Base-by-base conservation (phyloP, 805 yeast genomes). In the Sugiyamaella floridensis region DNA sequence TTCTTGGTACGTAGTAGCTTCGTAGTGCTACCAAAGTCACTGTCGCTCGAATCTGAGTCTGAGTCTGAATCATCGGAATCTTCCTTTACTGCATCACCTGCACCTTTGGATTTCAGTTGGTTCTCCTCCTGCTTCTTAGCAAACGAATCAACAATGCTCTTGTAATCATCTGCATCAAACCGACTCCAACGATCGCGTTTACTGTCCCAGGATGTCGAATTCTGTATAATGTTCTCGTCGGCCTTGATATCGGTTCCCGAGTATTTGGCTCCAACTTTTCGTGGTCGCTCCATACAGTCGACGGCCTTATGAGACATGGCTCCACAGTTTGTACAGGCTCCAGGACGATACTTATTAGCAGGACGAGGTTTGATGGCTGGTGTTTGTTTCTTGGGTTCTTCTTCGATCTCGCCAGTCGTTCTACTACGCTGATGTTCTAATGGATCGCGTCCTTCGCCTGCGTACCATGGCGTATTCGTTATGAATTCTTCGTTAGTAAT, bases 141-240 rank as follows among this genome's bases (percentile, higher is more conserved):
- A 47, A 57, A 48, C 19, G 57, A 55, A 56, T 70, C 71, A 58
- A 71, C 65, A 29, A 78, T 76, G 11, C 73, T 69, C 47, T 75
- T 77, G 71, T 85, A 86, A 50, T 85, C 88, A 10, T 73, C 71
- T 0, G 79, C 74, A 45, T 84, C 82, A 63, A 80, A 86, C 0
- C 95, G 95, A 62, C 78, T 85, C 95, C 93, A 87, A 54, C 88
- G 73, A 67, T 87, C 95, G 54, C 89, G 70, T 57, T 83, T 84
- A 10, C 82, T 77, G 60, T 86, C 95, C 76, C 82, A 87, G 45
- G 76, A 77, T 26, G 62, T 57, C 12, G 56, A 62, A 11, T 61
- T 59, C 5, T 58, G 57, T 40, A 62, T 60, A 4, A 64, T 52
- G 11, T 56, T 51, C 2, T 64, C 69, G 11, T 63, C 67, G 1